Evolutionary conservation across 768 basidiomycete species (phyloP).

Genomic region (Russula emetica): DNA sequence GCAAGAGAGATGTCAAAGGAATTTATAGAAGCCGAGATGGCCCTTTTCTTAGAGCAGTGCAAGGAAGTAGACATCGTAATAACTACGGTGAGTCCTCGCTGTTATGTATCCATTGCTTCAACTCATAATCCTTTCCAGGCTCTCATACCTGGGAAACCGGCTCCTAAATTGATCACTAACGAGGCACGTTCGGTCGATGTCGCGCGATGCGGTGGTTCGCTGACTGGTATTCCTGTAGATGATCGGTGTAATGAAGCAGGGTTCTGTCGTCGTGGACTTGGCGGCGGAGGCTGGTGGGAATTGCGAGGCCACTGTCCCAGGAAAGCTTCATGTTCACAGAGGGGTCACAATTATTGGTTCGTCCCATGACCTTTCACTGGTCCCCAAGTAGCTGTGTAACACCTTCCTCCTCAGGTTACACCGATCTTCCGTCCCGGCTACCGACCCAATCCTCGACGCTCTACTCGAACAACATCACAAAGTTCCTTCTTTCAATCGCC

Average conservation of each 20-base stretch:
- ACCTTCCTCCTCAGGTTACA: slow-evolving; percentile 51
- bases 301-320: slow-evolving; percentile 76
- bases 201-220: neutral
- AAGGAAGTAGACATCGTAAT: slow-evolving; percentile 88
- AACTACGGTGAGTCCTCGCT: slow-evolving; percentile 54
- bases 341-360: slow-evolving; percentile 83
- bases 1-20: slow-evolving; percentile 90
- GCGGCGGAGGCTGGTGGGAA: slow-evolving; percentile 91
- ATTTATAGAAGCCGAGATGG: slow-evolving; percentile 86
- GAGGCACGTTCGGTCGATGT: slow-evolving; percentile 38
- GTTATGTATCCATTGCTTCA: neutral
- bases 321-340: slow-evolving; percentile 59
- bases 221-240: slow-evolving; percentile 39
- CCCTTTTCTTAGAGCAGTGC: slow-evolving; percentile 80
- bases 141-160: slow-evolving; percentile 80
- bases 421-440: slow-evolving; percentile 80
- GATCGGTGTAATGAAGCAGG: slow-evolving; percentile 89
- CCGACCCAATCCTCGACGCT: slow-evolving; percentile 87
- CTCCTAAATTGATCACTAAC: slow-evolving; percentile 77
- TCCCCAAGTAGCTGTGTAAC: neutral
- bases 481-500: slow-evolving; percentile 77
- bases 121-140: slow-evolving; percentile 43
- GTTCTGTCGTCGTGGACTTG: slow-evolving; percentile 82
- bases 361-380: neutral
- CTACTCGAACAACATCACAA: slow-evolving; percentile 89